These are phyloP conservation scores for Paecilomyces variotii DNA, from an alignment of 2,329 filamentous ascomycete species.

Conservation along the genomic window DNA sequence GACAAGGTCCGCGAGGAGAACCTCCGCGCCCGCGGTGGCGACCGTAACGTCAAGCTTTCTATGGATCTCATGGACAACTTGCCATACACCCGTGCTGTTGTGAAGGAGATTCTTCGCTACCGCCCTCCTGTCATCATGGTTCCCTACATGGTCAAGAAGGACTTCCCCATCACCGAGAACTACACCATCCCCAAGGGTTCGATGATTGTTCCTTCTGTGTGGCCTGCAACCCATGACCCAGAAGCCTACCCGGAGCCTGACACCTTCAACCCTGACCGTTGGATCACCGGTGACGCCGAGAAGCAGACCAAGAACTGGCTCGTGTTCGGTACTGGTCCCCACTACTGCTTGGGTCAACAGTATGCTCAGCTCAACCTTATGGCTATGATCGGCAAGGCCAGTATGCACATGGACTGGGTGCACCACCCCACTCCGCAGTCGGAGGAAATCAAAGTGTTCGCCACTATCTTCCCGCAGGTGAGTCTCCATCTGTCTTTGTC, in stretches of 20 bases:
- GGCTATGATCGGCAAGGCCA: slow-evolving; percentile 83
- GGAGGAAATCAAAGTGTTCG: slow-evolving; percentile 97
- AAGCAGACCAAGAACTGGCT: slow-evolving; percentile 92
- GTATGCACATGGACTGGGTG: slow-evolving; percentile 78
- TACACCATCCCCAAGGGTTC: slow-evolving; percentile 94
- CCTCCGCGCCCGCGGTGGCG: slow-evolving; percentile 63
- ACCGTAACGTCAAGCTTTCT: slow-evolving; percentile 60
- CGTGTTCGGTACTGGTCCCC: slow-evolving; percentile 89
- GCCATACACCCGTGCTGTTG: slow-evolving; percentile 82
- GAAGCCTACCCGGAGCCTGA: slow-evolving; percentile 89
- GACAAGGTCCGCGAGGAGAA: slow-evolving; percentile 91
- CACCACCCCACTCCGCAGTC: slow-evolving; percentile 76
- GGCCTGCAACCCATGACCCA: slow-evolving; percentile 82
- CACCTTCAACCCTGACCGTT: slow-evolving; percentile 80
- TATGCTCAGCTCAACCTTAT: slow-evolving; percentile 87
- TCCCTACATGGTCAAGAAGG: slow-evolving; percentile 88
- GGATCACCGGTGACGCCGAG: slow-evolving; percentile 83
- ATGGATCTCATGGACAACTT: slow-evolving; percentile 85
- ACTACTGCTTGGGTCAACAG: slow-evolving; percentile 91
- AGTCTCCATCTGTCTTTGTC: slow-evolving; percentile 21
- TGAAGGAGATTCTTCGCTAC: slow-evolving; percentile 86
- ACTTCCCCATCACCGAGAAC: slow-evolving; percentile 77
- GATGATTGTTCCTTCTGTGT: slow-evolving; percentile 91
- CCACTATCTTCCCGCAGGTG: slow-evolving; percentile 95
- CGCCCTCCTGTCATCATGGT: slow-evolving; percentile 96